These are phyloP conservation scores for Vickermania ingenoplastis DNA, from an alignment of 208 protist species.

Conservation along the genomic window DNA sequence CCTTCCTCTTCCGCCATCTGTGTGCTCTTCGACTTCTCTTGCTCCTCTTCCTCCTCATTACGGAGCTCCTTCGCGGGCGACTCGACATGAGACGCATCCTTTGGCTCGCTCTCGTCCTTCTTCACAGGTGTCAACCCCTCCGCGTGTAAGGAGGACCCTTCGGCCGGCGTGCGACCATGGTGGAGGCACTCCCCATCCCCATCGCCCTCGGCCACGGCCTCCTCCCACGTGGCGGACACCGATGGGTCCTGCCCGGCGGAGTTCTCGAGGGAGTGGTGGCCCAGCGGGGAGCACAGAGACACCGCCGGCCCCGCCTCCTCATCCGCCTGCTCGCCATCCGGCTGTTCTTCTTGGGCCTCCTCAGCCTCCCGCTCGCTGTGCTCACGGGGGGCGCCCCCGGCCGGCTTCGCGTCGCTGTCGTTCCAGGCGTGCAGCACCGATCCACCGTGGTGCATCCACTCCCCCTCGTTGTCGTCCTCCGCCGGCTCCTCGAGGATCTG, in stretches of 20 bases:
- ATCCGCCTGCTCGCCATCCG: too few species aligned
- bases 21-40: background rate
- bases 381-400: background rate
- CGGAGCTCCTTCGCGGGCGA: background rate
- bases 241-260: background rate
- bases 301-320: background rate
- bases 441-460: background rate
- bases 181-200: background rate
- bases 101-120: background rate
- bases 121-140: slow-evolving; percentile 1
- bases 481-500: background rate
- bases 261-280: background rate
- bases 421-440: background rate
- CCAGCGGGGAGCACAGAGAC: background rate
- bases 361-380: too few species aligned
- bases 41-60: background rate
- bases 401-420: background rate
- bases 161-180: background rate
- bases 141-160: background rate
- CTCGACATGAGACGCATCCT: slow-evolving; percentile 4
- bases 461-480: background rate
- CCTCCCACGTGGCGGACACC: background rate
- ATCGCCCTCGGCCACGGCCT: background rate
- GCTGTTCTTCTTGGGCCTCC: too few species aligned
- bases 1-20: background rate